Evolutionary conservation across 352 stramenopile genomes (phyloP).

Genomic region (Phytophthora pseudosyringae): DNA sequence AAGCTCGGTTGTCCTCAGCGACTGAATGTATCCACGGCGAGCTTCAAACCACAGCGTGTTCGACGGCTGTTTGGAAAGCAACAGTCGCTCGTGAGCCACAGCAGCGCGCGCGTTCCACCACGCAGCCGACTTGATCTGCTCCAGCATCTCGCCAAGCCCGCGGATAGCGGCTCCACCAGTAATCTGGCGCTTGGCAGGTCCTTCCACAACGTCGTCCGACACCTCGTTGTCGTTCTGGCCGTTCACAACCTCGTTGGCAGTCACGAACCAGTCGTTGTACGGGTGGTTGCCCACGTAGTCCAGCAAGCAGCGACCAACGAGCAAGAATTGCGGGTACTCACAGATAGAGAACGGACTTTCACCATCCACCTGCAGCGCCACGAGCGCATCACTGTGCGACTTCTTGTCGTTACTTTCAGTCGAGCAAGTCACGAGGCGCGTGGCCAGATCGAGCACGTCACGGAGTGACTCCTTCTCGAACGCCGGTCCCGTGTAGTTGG

Average conservation of each 20-base stretch:
- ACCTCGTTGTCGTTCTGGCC: slow-evolving; percentile 50
- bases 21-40: slow-evolving; percentile 62
- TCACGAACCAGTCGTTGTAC: slow-evolving; percentile 70
- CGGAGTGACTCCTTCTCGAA: slow-evolving; percentile 58
- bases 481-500: slow-evolving; percentile 83
- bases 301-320: slow-evolving; percentile 68
- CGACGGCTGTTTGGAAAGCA: slow-evolving; percentile 66
- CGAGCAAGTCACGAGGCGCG: slow-evolving; percentile 39
- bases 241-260: slow-evolving; percentile 42
- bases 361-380: slow-evolving; percentile 78
- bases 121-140: slow-evolving; percentile 48
- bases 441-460: slow-evolving; percentile 52
- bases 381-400: slow-evolving; percentile 60
- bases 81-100: slow-evolving; percentile 71
- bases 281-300: slow-evolving; percentile 66
- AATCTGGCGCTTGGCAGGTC: slow-evolving; percentile 33
- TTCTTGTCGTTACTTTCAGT: slow-evolving; percentile 46
- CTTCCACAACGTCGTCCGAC: slow-evolving; percentile 45
- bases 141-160: slow-evolving; percentile 37
- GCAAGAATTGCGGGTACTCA: slow-evolving; percentile 74
- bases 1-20: slow-evolving; percentile 40
- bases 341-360: slow-evolving; percentile 85
- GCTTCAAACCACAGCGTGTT: slow-evolving; percentile 85
- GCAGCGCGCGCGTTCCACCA: slow-evolving; percentile 84
- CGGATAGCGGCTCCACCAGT: slow-evolving; percentile 35